Evolutionary conservation across 2,329 filamentous ascomycete genomes (phyloP).

Genomic region (Blumeria hordei): DNA sequence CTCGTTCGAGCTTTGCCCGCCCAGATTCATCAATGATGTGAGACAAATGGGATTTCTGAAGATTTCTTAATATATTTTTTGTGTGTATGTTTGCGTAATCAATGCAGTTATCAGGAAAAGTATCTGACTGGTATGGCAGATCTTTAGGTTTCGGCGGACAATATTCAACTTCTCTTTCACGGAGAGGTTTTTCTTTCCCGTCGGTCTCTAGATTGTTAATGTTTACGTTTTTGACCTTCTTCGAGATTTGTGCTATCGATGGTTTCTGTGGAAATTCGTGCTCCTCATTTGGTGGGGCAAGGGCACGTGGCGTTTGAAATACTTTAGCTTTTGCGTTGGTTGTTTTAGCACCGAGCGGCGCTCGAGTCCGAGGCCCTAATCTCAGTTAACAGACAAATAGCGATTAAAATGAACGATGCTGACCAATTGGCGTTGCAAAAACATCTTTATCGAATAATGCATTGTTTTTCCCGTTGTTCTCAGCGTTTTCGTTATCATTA

Average conservation of each 20-base stretch:
- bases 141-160: conserved; percentile 50
- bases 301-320: conserved; percentile 40
- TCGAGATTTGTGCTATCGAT: conserved; percentile 33
- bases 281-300: conserved; percentile 29
- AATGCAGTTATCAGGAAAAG: conserved; percentile 32
- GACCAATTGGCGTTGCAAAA: conserved; percentile 65
- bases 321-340: conserved; percentile 71
- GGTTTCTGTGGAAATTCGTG: conserved; percentile 35
- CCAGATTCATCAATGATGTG: conserved; percentile 45
- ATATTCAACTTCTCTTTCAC: conserved; percentile 66
- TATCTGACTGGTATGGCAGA: conserved; percentile 44
- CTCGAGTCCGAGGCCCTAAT: conserved; percentile 34
- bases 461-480: conserved; percentile 26
- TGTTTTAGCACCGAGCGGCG: conserved; percentile 78
- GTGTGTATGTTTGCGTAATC: conserved; percentile 32
- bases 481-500: conserved; percentile 31
- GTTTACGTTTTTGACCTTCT: conserved; percentile 26
- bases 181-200: conserved; percentile 22
- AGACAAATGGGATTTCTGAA: conserved; percentile 29
- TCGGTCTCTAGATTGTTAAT: conserved; percentile 40
- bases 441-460: conserved; percentile 31
- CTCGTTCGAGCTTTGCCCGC: conserved; percentile 33
- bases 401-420: conserved; percentile 8
- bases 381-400: neutral
- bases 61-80: conserved; percentile 35